phyloP scores from a whole-genome alignment of 2,329 filamentous ascomycete species.

The Paecilomyces variotii region DNA sequence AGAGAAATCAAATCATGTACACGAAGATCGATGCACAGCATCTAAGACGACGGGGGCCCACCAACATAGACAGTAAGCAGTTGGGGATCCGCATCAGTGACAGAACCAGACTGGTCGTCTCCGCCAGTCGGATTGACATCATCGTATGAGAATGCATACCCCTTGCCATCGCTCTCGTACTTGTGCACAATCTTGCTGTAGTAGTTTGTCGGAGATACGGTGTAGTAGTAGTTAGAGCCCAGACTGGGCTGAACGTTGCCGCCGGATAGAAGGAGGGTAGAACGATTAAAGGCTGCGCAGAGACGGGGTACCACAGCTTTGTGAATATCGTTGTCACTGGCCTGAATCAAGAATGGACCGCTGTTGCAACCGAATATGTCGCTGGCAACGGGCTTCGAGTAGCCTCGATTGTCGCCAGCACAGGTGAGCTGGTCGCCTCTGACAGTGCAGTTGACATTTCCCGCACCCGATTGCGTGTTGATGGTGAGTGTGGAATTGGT shows the following conservation, averaged over 20 bases:
- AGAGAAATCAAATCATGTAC: background rate
- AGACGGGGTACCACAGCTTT: constrained; percentile 40
- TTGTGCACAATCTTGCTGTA: constrained; percentile 50
- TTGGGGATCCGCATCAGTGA: constrained; percentile 40
- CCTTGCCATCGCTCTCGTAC: constrained; percentile 50
- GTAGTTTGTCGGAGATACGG: constrained; percentile 32
- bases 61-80: constrained; percentile 43
- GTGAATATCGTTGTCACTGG: constrained; percentile 34
- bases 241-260: constrained; percentile 42
- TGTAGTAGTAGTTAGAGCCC: constrained; percentile 37
- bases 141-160: constrained; percentile 62
- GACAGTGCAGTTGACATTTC: constrained; percentile 41
- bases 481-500: constrained; percentile 37
- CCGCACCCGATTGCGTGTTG: constrained; percentile 49
- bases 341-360: constrained; percentile 37
- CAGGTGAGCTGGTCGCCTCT: constrained; percentile 31
- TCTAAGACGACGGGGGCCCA: constrained; percentile 17
- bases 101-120: constrained; percentile 47
- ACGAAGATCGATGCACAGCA: background rate
- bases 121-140: constrained; percentile 53
- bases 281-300: constrained; percentile 46
- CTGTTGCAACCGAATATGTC: constrained; percentile 48
- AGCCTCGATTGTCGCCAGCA: constrained; percentile 36
- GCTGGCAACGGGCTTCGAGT: constrained; percentile 34
- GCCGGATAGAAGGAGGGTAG: constrained; percentile 39